Evolutionary conservation across 805 yeast species (phyloP).

Genomic region (Metschnikowia matae): DNA sequence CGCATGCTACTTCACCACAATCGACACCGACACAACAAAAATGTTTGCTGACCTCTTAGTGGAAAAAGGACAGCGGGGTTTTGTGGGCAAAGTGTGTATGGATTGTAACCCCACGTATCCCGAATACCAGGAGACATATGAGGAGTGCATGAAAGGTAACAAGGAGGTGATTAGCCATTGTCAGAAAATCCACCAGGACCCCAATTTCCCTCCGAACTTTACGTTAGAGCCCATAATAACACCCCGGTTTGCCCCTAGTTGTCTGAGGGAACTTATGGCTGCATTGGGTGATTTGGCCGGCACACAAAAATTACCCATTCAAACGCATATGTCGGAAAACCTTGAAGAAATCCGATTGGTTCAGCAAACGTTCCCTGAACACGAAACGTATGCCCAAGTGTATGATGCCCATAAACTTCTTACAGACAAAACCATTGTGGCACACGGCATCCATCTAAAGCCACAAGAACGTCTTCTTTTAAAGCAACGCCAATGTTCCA

Average conservation of each 20-base stretch:
- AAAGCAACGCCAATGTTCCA: conserved; percentile 54
- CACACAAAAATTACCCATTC: conserved; percentile 59
- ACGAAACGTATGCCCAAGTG: conserved; percentile 67
- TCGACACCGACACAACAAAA: conserved; percentile 68
- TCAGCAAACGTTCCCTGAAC: conserved; percentile 64
- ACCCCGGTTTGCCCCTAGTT: conserved; percentile 91
- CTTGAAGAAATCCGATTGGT: conserved; percentile 73
- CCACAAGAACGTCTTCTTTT: conserved; percentile 62
- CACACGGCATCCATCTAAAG: conserved; percentile 80
- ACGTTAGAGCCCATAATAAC: conserved; percentile 73
- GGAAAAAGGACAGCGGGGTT: conserved; percentile 74
- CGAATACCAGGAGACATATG: conserved; percentile 59
- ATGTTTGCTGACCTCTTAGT: conserved; percentile 70
- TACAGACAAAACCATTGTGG: conserved; percentile 66
- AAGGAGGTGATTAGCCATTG: conserved; percentile 53
- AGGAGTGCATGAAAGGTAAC: conserved; percentile 54
- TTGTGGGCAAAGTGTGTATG: conserved; percentile 94
- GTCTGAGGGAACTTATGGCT: conserved; percentile 58
- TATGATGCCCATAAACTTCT: conserved; percentile 63
- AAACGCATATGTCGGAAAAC: conserved; percentile 90
- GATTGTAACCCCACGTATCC: conserved; percentile 64
- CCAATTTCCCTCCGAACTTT: conserved; percentile 21
- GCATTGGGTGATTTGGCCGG: conserved; percentile 58
- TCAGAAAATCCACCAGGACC: conserved; percentile 25
- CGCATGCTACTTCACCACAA: conserved; percentile 88